Percentiles rank a stretch among this genome's conserved stretches.
Conservation (phyloP, 768 basidiomycete genomes). For the Lactifluus piperatus region DNA sequence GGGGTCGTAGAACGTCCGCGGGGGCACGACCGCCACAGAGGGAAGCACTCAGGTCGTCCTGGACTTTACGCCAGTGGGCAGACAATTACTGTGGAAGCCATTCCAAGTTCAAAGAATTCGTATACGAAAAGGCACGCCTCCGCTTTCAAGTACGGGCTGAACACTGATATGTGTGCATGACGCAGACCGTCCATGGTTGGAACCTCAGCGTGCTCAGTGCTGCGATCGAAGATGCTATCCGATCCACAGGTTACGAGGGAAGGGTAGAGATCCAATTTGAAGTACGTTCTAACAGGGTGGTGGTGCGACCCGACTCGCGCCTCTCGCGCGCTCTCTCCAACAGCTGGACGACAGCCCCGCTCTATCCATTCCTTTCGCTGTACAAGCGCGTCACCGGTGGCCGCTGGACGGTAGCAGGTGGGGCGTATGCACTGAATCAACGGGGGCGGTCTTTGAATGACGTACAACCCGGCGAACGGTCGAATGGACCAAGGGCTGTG, state of each 20-base stretch:
- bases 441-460: slow-evolving; percentile 13
- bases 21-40: background rate
- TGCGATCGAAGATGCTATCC: slow-evolving; percentile 31
- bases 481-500: slow-evolving; percentile 30
- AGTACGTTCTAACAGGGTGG: slow-evolving; percentile 39
- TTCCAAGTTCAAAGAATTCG: slow-evolving; percentile 68
- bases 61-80: slow-evolving; percentile 46
- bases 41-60: slow-evolving; percentile 20
- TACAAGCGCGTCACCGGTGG: slow-evolving; percentile 68
- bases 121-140: slow-evolving; percentile 49
- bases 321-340: slow-evolving; percentile 61
- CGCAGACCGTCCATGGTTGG: slow-evolving; percentile 49
- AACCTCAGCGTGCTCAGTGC: slow-evolving; percentile 33
- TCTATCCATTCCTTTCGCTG: slow-evolving; percentile 65
- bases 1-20: background rate
- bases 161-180: background rate
- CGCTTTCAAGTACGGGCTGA: background rate
- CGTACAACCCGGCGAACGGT: background rate
- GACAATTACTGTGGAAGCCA: slow-evolving; percentile 67
- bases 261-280: slow-evolving; percentile 42
- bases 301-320: slow-evolving; percentile 55
- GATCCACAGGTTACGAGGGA: slow-evolving; percentile 32
- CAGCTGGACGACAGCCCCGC: slow-evolving; percentile 58
- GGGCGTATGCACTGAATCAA: slow-evolving; percentile 61
- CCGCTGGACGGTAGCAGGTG: slow-evolving; percentile 64